Evolutionary conservation across 2,329 filamentous ascomycete species (phyloP).

Genomic region (Cytospora chrysosperma): DNA sequence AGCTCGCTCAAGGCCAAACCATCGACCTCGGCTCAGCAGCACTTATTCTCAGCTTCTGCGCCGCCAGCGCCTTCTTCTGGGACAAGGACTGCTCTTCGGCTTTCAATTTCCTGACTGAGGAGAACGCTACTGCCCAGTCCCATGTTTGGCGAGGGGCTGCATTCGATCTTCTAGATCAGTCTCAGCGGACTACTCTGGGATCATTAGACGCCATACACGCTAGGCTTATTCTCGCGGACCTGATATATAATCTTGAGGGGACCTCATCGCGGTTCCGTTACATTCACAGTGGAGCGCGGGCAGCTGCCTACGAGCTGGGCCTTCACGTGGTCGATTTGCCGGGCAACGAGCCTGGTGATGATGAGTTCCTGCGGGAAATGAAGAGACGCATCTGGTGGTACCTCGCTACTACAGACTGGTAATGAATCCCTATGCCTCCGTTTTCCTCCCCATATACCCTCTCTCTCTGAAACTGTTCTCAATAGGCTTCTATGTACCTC

Average conservation of each 20-base stretch:
- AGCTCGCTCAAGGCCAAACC: slow-evolving; percentile 18
- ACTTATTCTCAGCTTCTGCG: slow-evolving; percentile 31
- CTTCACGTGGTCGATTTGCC: slow-evolving; percentile 42
- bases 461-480: no score
- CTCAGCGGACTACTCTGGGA: slow-evolving; percentile 30
- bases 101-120: slow-evolving; percentile 24
- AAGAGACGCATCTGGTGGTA: slow-evolving; percentile 47
- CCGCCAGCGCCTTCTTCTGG: slow-evolving; percentile 34
- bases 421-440: background rate
- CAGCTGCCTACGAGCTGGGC: slow-evolving; percentile 35
- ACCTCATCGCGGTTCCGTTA: slow-evolving; percentile 35
- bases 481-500: slow-evolving; percentile 39
- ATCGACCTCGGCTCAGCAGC: slow-evolving; percentile 27
- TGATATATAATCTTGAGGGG: slow-evolving; percentile 40
- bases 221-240: slow-evolving; percentile 38
- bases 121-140: slow-evolving; percentile 24
- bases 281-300: slow-evolving; percentile 32
- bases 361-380: slow-evolving; percentile 34
- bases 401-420: slow-evolving; percentile 41
- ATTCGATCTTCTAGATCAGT: slow-evolving; percentile 37
- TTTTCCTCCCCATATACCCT: no score
- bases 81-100: slow-evolving; percentile 2
- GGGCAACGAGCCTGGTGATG: slow-evolving; percentile 27
- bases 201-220: slow-evolving; percentile 40
- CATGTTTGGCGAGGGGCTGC: slow-evolving; percentile 36